Evolutionary conservation across 106 monocot genomes (phyloP).

Genomic region (Phalaenopsis equestris): DNA sequence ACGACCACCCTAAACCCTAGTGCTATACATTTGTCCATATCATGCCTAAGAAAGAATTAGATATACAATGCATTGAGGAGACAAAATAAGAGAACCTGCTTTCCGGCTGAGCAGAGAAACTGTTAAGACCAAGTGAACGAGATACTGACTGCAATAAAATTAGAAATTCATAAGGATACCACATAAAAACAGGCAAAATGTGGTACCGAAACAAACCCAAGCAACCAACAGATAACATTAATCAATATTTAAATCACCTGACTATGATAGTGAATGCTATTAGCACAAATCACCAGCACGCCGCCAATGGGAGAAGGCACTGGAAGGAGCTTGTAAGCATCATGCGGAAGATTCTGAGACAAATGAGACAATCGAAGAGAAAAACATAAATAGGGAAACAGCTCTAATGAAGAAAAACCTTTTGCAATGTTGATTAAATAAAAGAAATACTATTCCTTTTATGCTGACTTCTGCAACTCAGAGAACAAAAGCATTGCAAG

Average conservation of each 20-base stretch:
- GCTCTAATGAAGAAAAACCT: neutral
- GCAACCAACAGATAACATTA: neutral
- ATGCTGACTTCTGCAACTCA: neutral
- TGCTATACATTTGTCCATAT: neutral
- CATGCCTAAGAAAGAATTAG: neutral
- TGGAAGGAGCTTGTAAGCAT: conserved; percentile 89
- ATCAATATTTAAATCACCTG: conserved; percentile 46
- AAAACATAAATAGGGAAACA: neutral
- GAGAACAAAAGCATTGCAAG: neutral
- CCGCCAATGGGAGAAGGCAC: conserved; percentile 96
- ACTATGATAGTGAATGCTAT: conserved; percentile 89
- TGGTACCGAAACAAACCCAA: neutral
- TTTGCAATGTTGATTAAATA: neutral
- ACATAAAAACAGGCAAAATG: neutral
- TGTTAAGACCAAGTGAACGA: conserved; percentile 70
- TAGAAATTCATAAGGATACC: conserved; percentile 1
- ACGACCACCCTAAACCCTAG: too few relatives aligned
- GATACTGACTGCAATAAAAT: conserved; percentile 52
- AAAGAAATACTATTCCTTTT: neutral
- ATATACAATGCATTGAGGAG: neutral
- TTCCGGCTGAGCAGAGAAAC: conserved; percentile 50
- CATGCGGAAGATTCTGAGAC: conserved; percentile 84
- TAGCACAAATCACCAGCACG: conserved; percentile 84
- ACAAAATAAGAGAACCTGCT: conserved; percentile 48
- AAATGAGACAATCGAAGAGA: neutral